Base-by-base conservation (phyloP, 1,284 basidiomycete genomes). In the Omphalotus olearius region DNA sequence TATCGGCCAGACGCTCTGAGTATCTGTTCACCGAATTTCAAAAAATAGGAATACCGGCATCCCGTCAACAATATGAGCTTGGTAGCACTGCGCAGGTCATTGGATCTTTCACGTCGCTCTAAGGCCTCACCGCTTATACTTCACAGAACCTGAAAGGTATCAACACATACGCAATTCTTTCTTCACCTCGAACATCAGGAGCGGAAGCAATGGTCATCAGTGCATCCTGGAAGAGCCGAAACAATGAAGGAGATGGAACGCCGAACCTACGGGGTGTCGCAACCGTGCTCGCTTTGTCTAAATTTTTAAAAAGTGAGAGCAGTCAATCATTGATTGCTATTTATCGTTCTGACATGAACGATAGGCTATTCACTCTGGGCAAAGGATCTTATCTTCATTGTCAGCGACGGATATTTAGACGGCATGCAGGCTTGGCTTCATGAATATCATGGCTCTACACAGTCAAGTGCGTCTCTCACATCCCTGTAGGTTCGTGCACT, bases 401-500 rank as follows among this genome's bases (percentile, higher is more conserved):
- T 98, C 54, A 88, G 88, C 45, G 96, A 98, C 58, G 92, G 85
- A 1, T 84, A 96, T 64, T 67, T 94, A 26, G 88, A 93, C 45
- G 97, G 97, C 2, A 88, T 94, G 75, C 88, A 97, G 55, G 94
- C 93, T 1, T 99, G 92, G 85, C 73, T 97, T 25, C 82, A 78
- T 45, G 75, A 82, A 3, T 98, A 97, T 65, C 91, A 97, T 65
- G 85, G 82, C 25, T 71, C 73, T 28, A 60, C 71, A 17, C 85
- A 88, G 60, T 70, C 78, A 30, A 91, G 91, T 93, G 60, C 56
- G 74, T 44, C 25, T 23, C 51, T 43, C 6, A 43, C 33, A 51
- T 20, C 25, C 17, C n/a, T 16, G 37, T 52, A 35, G 7, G 26
- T 14, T 35, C 18, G 20, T 11, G 20, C 20, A 43, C 6, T 23